Evolutionary conservation across 306 rosid genomes (phyloP).

Genomic region (Spatholobus suberectus): DNA sequence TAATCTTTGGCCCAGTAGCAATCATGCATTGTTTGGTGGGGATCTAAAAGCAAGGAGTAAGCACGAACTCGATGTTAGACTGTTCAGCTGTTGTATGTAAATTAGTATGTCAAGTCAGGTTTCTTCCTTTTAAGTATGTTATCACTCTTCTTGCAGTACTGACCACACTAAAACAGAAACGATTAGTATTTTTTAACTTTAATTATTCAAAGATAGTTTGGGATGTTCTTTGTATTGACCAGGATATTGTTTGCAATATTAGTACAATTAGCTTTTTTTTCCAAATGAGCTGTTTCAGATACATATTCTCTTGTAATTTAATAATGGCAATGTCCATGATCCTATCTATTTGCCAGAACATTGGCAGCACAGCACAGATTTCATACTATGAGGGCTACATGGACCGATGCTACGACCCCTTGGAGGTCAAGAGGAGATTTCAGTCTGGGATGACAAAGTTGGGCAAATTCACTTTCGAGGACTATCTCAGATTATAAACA

Average conservation of each 20-base stretch:
- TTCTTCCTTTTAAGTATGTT: too few species aligned
- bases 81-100: too few species aligned
- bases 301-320: neutral
- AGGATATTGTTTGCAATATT: neutral
- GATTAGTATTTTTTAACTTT: neutral
- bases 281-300: neutral
- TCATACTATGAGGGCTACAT: conserved; percentile 91
- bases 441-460: conserved; percentile 79
- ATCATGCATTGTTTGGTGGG: too few species aligned
- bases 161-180: neutral
- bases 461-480: conserved; percentile 91
- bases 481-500: conserved; percentile 65
- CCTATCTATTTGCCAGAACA: conserved; percentile 63
- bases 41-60: too few species aligned
- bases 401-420: conserved; percentile 91
- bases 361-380: conserved; percentile 64
- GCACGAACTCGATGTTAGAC: too few species aligned
- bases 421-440: conserved; percentile 82
- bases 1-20: too few species aligned
- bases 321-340: conserved; percentile 68
- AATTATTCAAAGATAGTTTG: neutral
- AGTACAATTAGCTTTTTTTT: conserved; percentile 4
- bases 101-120: too few species aligned
- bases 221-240: neutral
- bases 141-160: neutral